phyloP scores from a whole-genome alignment of 73 alveolate genomes.

The Halteria grandinella region DNA sequence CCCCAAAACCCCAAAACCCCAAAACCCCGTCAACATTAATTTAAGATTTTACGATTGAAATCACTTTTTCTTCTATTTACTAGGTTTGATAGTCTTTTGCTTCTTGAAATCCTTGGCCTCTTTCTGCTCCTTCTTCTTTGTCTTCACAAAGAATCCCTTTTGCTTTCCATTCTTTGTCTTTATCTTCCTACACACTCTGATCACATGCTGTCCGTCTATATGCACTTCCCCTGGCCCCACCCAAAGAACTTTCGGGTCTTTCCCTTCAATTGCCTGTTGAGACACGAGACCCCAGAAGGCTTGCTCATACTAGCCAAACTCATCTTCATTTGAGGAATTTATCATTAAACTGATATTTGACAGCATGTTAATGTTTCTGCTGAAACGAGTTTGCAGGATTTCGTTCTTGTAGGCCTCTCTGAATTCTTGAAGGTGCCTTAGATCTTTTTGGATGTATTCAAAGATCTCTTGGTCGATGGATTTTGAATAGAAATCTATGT shows the following conservation, averaged over 20 bases:
- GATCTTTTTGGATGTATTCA: conserved; percentile 17
- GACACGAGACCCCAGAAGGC: conserved; percentile 17
- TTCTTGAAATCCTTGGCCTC: conserved; percentile 3
- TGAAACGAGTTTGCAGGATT: conserved; percentile 13
- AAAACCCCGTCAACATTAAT: no score
- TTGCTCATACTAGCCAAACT: conserved; percentile 37
- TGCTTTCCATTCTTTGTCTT: conserved; percentile 33
- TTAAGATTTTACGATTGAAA: no score
- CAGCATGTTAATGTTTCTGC: conserved; percentile 20
- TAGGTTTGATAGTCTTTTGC: conserved; percentile 3
- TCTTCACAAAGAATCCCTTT: conserved; percentile 30
- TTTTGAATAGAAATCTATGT: conserved; percentile 14
- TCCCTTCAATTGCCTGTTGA: no score
- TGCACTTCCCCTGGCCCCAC: neutral
- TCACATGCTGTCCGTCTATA: conserved; percentile 27
- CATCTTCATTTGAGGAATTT: conserved; percentile 9
- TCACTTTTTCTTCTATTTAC: conserved; percentile 3
- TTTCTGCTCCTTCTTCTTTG: conserved; percentile 28
- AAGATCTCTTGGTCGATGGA: conserved; percentile 16
- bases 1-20: no score
- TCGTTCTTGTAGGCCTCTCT: conserved; percentile 42
- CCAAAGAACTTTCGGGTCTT: no score
- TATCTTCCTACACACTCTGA: conserved; percentile 27
- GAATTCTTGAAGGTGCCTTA: conserved; percentile 17
- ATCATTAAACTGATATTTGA: conserved; percentile 29